Conservation (phyloP, 805 yeast species). For the Myxozyma neotropica region DNA sequence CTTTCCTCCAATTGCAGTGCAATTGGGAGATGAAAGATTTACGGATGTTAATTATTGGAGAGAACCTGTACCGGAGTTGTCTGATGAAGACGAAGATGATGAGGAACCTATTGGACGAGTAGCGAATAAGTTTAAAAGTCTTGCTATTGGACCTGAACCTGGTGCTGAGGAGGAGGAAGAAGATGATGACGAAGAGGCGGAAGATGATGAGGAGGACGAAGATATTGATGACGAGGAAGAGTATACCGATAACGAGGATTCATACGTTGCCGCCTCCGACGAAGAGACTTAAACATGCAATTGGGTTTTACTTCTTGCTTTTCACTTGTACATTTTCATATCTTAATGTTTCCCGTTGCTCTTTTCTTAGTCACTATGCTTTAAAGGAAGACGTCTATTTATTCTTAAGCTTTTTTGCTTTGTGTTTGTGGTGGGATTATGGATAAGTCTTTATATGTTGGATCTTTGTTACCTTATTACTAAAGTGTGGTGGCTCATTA, state of each 20-base stretch:
- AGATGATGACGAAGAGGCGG: constrained; percentile 41
- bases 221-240: constrained; percentile 29
- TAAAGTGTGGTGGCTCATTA: no score
- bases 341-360: no score
- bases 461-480: no score
- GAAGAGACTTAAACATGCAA: no score
- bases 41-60: constrained; percentile 94
- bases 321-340: no score
- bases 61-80: constrained; percentile 64
- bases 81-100: constrained; percentile 39
- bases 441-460: no score
- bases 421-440: no score
- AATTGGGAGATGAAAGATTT: constrained; percentile 57
- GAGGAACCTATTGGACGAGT: constrained; percentile 9
- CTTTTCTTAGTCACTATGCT: no score
- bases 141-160: constrained; percentile 6
- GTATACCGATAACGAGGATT: constrained; percentile 1
- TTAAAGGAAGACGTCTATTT: no score
- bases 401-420: no score
- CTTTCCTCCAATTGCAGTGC: constrained; percentile 74
- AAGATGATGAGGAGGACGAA: constrained; percentile 42
- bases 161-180: constrained; percentile 41
- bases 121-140: not conserved
- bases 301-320: not conserved
- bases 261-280: constrained; percentile 3